Conservation (phyloP, 352 stramenopile genomes). For the Pythium vanterpoolii region DNA sequence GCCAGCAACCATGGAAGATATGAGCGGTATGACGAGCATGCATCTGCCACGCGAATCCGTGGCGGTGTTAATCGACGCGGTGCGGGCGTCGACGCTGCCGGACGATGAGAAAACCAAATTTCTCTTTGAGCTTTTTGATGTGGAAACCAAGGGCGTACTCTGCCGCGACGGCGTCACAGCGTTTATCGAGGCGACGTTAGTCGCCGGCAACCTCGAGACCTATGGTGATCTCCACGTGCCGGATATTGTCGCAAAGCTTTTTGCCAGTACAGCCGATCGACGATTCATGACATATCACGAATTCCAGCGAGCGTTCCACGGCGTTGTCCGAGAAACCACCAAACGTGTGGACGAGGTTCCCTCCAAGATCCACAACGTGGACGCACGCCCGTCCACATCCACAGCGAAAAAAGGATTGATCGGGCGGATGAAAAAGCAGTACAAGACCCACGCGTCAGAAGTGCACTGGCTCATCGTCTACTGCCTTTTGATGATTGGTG, state of each 20-base stretch:
- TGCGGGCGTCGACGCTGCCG: conserved; percentile 40
- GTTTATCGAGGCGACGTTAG: conserved; percentile 59
- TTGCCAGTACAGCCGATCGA: conserved; percentile 30
- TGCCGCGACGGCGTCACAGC: conserved; percentile 40
- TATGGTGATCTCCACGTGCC: conserved; percentile 48
- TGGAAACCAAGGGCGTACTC: conserved; percentile 42
- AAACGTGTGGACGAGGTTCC: too few species aligned
- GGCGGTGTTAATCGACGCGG: conserved; percentile 48
- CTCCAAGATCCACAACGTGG: too few species aligned
- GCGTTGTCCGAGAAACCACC: conserved; percentile 13
- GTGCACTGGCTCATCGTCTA: conserved; percentile 52
- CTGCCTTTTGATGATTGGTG: conserved; percentile 36
- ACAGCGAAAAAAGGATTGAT: conserved; percentile 19
- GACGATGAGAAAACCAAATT: conserved; percentile 57
- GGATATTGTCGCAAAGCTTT: conserved; percentile 48
- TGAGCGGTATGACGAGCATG: background rate
- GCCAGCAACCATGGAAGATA: too few species aligned
- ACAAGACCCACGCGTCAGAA: conserved; percentile 39
- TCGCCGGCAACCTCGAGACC: conserved; percentile 44
- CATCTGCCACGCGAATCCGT: conserved; percentile 47
- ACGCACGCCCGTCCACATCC: too few species aligned
- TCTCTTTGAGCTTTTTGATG: conserved; percentile 68
- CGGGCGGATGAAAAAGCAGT: conserved; percentile 33
- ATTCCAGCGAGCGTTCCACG: conserved; percentile 46
- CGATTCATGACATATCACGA: conserved; percentile 54